phyloP scores from a whole-genome alignment of 2,329 filamentous ascomycete genomes.

The Endocalyx cinctus region DNA sequence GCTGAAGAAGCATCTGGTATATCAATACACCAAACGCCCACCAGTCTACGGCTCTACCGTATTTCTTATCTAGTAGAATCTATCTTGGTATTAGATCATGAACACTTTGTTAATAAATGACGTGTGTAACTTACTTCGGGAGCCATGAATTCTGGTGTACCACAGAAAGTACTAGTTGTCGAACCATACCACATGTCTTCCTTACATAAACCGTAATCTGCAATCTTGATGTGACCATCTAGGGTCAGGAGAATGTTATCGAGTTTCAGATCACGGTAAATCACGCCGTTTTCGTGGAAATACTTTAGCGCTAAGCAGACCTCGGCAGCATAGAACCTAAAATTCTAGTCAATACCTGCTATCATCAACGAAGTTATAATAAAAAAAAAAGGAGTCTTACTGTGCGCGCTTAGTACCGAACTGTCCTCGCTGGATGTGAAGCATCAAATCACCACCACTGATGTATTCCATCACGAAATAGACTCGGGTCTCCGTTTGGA shows the following conservation, averaged over 20 bases:
- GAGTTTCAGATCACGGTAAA: constrained; percentile 95
- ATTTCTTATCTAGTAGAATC: constrained; percentile 98
- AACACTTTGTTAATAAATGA: neutral
- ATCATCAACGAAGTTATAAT: constrained; percentile 8
- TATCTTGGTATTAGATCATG: constrained; percentile 35
- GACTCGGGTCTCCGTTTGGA: constrained; percentile 96
- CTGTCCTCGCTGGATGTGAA: constrained; percentile 95
- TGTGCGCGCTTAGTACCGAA: constrained; percentile 95
- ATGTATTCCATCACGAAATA: constrained; percentile 99
- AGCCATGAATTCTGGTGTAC: constrained; percentile 99
- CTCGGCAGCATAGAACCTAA: constrained; percentile 91
- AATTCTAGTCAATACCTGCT: too few species aligned
- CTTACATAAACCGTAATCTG: constrained; percentile 97
- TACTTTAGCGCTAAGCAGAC: constrained; percentile 97
- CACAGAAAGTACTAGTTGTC: constrained; percentile 96
- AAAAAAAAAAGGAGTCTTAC: constrained; percentile 48
- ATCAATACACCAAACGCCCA: constrained; percentile 99
- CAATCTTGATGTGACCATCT: constrained; percentile 98
- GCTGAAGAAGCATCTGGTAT: constrained; percentile 98
- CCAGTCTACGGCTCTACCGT: constrained; percentile 96
- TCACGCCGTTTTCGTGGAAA: constrained; percentile 98
- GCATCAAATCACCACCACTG: constrained; percentile 96
- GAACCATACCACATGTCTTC: constrained; percentile 99
- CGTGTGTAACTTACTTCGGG: constrained; percentile 66
- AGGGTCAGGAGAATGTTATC: constrained; percentile 88